phyloP scores from a whole-genome alignment of 768 basidiomycete species.

The Mycena olivaceomarginata region DNA sequence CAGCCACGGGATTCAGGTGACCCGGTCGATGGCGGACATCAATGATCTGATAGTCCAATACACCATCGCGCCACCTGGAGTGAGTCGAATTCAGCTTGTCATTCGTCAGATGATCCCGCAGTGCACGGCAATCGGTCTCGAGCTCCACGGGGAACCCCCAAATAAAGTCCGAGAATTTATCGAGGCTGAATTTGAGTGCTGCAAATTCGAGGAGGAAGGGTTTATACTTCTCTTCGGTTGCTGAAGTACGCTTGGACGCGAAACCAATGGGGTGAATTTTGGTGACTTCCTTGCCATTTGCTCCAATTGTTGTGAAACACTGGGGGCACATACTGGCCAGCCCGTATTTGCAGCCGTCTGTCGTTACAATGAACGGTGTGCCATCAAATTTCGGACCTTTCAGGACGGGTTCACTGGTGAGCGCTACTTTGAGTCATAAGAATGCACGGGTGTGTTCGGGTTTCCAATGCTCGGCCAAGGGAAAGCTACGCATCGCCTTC shows the following conservation, averaged over 20 bases:
- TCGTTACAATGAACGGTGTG: conserved; percentile 52
- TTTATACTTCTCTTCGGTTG: conserved; percentile 43
- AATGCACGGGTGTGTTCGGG: conserved; percentile 48
- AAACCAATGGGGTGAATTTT: conserved; percentile 41
- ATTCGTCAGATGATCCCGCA: conserved; percentile 48
- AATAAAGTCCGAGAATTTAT: conserved; percentile 44
- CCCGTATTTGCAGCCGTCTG: conserved; percentile 53
- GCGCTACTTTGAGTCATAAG: neutral
- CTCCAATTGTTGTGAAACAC: conserved; percentile 21
- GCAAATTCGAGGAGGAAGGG: conserved; percentile 58
- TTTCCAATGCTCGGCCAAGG: conserved; percentile 39
- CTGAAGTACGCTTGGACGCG: too few species aligned
- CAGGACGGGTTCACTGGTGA: neutral
- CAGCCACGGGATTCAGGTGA: neutral
- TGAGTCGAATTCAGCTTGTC: conserved; percentile 49
- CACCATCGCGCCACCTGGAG: conserved; percentile 47
- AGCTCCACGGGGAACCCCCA: conserved; percentile 51
- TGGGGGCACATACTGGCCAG: conserved; percentile 52
- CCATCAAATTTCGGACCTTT: conserved; percentile 44
- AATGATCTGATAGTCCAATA: conserved; percentile 42
- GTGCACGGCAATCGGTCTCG: conserved; percentile 34
- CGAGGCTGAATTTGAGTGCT: conserved; percentile 40
- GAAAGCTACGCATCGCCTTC: conserved; percentile 45
- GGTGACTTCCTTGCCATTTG: conserved; percentile 40
- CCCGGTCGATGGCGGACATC: conserved; percentile 17